These are phyloP conservation scores for Geosmithia putterillii DNA, from an alignment of 2,329 filamentous ascomycete species.

Conservation along the genomic window DNA sequence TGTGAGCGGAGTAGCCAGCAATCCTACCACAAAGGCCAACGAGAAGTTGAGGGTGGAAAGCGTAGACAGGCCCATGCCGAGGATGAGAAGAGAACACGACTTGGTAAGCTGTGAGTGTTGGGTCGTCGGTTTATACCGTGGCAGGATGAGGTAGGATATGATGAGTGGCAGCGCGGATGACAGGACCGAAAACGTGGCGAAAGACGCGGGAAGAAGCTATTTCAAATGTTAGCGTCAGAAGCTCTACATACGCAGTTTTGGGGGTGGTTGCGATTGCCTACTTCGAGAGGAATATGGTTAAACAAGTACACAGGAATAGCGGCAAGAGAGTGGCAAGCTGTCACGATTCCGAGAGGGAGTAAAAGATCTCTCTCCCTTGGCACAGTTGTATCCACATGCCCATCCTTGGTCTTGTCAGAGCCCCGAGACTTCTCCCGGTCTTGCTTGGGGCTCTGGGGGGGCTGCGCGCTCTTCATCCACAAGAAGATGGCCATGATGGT, in stretches of 20 bases:
- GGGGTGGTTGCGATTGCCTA: constrained; percentile 25
- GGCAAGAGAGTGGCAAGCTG: constrained; percentile 62
- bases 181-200: constrained; percentile 41
- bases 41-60: constrained; percentile 95
- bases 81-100: constrained; percentile 81
- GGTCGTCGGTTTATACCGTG: constrained; percentile 37
- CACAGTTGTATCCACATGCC: neutral
- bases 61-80: constrained; percentile 84
- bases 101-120: constrained; percentile 73
- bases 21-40: constrained; percentile 71
- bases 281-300: constrained; percentile 56
- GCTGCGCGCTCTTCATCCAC: constrained; percentile 78
- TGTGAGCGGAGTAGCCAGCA: constrained; percentile 67
- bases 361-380: constrained; percentile 52
- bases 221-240: constrained; percentile 36
- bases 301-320: constrained; percentile 77
- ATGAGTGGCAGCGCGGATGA: constrained; percentile 44
- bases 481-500: constrained; percentile 88
- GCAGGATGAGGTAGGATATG: constrained; percentile 41
- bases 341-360: constrained; percentile 61
- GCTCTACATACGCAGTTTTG: constrained; percentile 41
- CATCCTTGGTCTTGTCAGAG: neutral
- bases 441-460: constrained; percentile 4
- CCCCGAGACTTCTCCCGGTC: constrained; percentile 4
- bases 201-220: constrained; percentile 48